Base-by-base conservation (phyloP, 306 rosid genomes). In the Trifolium subterraneum region DNA sequence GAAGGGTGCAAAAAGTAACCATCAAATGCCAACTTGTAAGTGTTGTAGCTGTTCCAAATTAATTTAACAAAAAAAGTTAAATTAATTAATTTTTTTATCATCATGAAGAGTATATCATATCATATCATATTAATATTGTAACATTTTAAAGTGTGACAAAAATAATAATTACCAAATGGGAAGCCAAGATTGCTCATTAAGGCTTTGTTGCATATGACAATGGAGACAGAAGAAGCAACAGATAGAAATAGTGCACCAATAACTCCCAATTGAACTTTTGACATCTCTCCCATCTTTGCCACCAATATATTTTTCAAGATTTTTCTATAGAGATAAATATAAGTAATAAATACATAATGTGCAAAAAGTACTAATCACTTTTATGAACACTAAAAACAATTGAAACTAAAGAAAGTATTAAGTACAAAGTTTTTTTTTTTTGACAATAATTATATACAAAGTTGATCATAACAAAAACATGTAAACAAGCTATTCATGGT, bases 181-280 rank as follows among this genome's bases (percentile, higher is more conserved):
- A 94, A 94, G 73, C 99, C 99, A 54, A 94, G 96, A 77, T 92
- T 88, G 95, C 99, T 94, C 97, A 94, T 94, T 85, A 94, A 82
- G 75, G 99, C 96, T 82, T 94, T 94, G 89, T 94, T 94, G 91
- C 99, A 94, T 52, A 94, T 94, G 70, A 94, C 99, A 84, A 94
- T 94, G 79, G 99, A 94, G 56, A 94, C 99, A 6, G 99, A 94
- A 33, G 99, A 94, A 45, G 97, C 97, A 68, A 94, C 99, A 0
- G 99, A 94, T 52, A 94, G 97, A 74, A 90, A 94, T 39, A 94
- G 87, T 55, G 97, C 97, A 16, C 99, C 96, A 31, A 94, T 80
- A 7, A 94, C 97, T 10, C 96, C 95, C 90, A 94, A 35, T 47
- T 94, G 97, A 85, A 83, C 84, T 78, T 64, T 79, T n/a, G 88